Percentiles rank a stretch among this genome's conserved stretches.
These are phyloP conservation scores for Dactylonectria estremocensis DNA, from an alignment of 2,329 filamentous ascomycete genomes.

Conservation along the genomic window DNA sequence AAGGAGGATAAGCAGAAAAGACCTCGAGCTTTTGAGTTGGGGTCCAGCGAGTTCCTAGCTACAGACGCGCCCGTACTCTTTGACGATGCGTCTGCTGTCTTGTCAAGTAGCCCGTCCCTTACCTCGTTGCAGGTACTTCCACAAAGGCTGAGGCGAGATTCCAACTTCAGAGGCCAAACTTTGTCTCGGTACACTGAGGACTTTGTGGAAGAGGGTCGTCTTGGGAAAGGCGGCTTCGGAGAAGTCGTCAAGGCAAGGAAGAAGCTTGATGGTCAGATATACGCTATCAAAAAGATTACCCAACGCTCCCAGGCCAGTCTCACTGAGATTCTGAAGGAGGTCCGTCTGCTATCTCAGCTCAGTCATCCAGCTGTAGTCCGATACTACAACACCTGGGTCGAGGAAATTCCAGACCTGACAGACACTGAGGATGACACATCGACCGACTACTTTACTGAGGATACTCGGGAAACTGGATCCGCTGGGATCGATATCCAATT, in stretches of 20 bases:
- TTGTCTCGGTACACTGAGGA: slow-evolving; percentile 88
- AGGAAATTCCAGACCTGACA: slow-evolving; percentile 72
- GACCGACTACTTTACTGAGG: slow-evolving; percentile 62
- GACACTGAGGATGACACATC: slow-evolving; percentile 72
- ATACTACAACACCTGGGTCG: slow-evolving; percentile 96
- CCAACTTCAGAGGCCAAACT: slow-evolving; percentile 65
- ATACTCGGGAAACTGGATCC: slow-evolving; percentile 57
- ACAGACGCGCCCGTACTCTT: slow-evolving; percentile 74
- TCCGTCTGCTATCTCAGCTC: slow-evolving; percentile 89
- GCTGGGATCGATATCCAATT: slow-evolving; percentile 69
- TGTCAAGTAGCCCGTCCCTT: slow-evolving; percentile 61
- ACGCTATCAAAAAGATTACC: slow-evolving; percentile 97
- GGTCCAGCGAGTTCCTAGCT: slow-evolving; percentile 76
- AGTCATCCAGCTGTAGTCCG: slow-evolving; percentile 90
- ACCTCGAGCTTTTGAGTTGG: slow-evolving; percentile 83
- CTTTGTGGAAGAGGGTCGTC: slow-evolving; percentile 88
- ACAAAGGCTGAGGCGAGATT: slow-evolving; percentile 73
- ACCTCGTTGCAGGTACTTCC: slow-evolving; percentile 61
- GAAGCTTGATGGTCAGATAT: slow-evolving; percentile 92
- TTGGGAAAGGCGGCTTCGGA: slow-evolving; percentile 95
- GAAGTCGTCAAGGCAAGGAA: slow-evolving; percentile 97
- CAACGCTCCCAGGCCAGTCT: slow-evolving; percentile 84
- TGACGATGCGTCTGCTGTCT: slow-evolving; percentile 59
- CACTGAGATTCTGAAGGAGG: slow-evolving; percentile 87
- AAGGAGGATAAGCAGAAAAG: slow-evolving; percentile 87